phyloP scores from a whole-genome alignment of 176 grass and related monocot genomes.

The Coix lacrymajobi region DNA sequence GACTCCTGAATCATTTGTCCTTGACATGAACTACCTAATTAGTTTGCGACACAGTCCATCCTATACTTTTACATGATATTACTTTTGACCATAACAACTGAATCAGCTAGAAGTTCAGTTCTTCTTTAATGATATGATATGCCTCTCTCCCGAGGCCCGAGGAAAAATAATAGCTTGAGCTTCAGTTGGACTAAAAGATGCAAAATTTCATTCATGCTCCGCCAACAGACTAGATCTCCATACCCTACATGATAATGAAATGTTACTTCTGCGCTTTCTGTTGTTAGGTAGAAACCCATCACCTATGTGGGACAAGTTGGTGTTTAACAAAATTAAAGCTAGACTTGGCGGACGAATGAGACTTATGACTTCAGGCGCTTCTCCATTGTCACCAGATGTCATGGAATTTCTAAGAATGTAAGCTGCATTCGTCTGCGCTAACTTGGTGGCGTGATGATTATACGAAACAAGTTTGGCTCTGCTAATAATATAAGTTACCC shows the following conservation, averaged over 20 bases:
- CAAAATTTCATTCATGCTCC: not conserved
- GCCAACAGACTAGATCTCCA: not conserved
- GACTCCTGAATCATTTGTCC: not conserved
- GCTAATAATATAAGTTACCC: not conserved
- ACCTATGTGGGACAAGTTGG: constrained; percentile 91
- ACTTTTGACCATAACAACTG: not conserved
- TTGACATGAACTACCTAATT: not conserved
- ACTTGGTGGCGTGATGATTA: constrained; percentile 20
- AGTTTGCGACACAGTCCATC: not conserved
- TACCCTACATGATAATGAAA: not conserved
- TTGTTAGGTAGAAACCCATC: constrained; percentile 67
- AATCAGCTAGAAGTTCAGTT: not conserved
- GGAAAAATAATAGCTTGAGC: not conserved
- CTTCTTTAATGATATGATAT: not conserved
- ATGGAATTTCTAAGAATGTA: constrained; percentile 98
- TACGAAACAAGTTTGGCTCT: constrained; percentile 19
- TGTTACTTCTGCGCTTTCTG: constrained; percentile 3
- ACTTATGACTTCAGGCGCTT: constrained; percentile 85
- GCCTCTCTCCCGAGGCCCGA: not conserved
- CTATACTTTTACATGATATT: not conserved
- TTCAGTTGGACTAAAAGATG: not conserved
- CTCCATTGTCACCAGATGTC: constrained; percentile 83
- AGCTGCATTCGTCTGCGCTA: constrained; percentile 30
- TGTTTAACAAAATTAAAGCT: constrained; percentile 97
- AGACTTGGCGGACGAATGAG: constrained; percentile 86